phyloP scores from a whole-genome alignment of 148 eudicot genomes.

The Rhododendron molle region DNA sequence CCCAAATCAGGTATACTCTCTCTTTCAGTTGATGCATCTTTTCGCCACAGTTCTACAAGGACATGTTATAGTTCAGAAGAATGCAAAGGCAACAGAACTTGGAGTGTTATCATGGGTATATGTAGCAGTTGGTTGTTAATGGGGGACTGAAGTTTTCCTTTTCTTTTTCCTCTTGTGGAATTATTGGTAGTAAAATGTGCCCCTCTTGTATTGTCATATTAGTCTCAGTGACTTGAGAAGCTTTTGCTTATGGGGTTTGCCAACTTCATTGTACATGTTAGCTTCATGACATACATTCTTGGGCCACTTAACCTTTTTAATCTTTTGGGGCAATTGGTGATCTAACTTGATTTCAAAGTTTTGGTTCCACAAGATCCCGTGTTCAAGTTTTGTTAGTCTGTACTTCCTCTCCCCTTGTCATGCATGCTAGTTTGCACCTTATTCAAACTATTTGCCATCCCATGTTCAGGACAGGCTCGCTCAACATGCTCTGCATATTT shows the following conservation, averaged over 20 bases:
- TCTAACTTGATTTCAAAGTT: neutral
- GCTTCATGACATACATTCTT: neutral
- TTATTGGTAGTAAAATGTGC: neutral
- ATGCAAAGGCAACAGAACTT: neutral
- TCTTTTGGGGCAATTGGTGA: neutral
- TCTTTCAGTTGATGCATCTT: neutral
- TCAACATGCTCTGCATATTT: neutral
- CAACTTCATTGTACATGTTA: neutral
- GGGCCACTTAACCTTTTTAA: neutral
- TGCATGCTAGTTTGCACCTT: neutral
- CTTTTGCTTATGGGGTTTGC: neutral
- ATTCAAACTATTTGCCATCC: neutral
- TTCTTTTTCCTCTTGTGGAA: neutral
- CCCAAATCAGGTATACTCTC: constrained; percentile 75
- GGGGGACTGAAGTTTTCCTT: neutral
- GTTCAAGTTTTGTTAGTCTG: neutral
- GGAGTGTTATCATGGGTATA: neutral
- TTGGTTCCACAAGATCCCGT: neutral
- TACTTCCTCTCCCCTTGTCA: neutral
- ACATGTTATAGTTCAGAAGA: neutral
- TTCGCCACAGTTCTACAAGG: neutral
- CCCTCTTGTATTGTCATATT: neutral
- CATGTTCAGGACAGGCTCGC: neutral
- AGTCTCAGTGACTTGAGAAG: neutral
- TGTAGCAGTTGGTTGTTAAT: neutral